Conservation (phyloP, 345 rosid genomes). For the Rhizophora mangle region DNA sequence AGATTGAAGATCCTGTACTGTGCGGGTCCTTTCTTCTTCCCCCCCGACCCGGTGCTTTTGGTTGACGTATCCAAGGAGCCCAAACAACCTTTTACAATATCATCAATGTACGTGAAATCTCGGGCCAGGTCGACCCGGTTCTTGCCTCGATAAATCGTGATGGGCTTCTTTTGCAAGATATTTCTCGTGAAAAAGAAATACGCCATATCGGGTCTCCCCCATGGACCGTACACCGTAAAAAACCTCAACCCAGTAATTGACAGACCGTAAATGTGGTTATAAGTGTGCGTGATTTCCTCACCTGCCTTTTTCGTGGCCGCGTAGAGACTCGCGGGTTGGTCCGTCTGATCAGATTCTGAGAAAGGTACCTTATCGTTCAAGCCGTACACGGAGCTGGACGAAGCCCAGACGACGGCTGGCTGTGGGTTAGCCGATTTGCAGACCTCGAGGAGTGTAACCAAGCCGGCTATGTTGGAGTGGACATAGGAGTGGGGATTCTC, state of each 20-base stretch:
- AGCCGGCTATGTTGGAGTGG: conserved; percentile 30
- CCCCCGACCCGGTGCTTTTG: conserved; percentile 37
- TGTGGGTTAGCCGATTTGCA: conserved; percentile 33
- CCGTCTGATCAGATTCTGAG: conserved; percentile 39
- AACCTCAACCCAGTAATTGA: conserved; percentile 38
- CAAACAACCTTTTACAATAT: conserved; percentile 36
- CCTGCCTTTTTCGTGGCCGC: conserved; percentile 44
- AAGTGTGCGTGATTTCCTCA: conserved; percentile 37
- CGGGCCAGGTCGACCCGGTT: conserved; percentile 32
- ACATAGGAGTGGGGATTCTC: conserved; percentile 36
- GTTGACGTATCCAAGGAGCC: conserved; percentile 36
- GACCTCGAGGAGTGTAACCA: conserved; percentile 28
- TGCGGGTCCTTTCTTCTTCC: conserved; percentile 36
- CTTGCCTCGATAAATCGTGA: conserved; percentile 30
- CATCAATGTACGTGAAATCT: conserved; percentile 40
- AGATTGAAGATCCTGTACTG: conserved; percentile 34
- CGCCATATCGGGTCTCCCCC: conserved; percentile 45
- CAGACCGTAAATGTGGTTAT: conserved; percentile 38
- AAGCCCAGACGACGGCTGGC: conserved; percentile 39
- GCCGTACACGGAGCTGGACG: conserved; percentile 39
- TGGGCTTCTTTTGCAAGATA: conserved; percentile 37
- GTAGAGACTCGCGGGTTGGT: conserved; percentile 40
- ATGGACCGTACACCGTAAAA: conserved; percentile 37
- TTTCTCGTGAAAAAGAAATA: conserved; percentile 37
- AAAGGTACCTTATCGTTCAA: conserved; percentile 35